Base-by-base conservation (phyloP, 163 green algal species). In the Picocystis sp. region DNA sequence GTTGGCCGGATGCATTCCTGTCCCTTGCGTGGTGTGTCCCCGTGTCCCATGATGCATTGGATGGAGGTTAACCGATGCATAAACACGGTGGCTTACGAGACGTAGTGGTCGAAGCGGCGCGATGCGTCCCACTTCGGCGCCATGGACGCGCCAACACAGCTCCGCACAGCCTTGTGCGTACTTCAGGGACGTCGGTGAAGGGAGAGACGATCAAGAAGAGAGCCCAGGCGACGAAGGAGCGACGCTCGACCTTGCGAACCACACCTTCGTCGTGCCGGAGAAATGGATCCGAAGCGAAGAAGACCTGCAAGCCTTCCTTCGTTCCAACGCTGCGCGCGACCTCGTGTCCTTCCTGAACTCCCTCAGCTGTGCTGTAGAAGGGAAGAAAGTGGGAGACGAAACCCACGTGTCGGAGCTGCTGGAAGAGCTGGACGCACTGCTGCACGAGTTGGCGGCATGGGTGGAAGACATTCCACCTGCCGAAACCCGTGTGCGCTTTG, bases 271-370 rank as follows among this genome's bases (percentile, higher is more conserved):
- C 53, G 38, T 66, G 6, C 58, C 75, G 11, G 44, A 46, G 41
- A 89, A 81, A 55, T 49, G 45, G 41, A 85, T 91, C 38, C 52
- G 48, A 14, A 69, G 35, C 14, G 47, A 49, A 1, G 58, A 73
- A 2, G 64, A 78, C 11, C 71, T 92, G 13, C 58, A 70, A 24
- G 54, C n/a, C 1, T 92, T 87, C 52, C 63, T 91, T 11, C 45
- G 64, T 33, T 75, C 66, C 24, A 24, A 64, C 0, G 41, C 60
- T 0, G 61, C 61, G 14, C 54, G 53, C 3, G 61, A 65, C 33
- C 92, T 92, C 63, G 57, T 94, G 47, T 71, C 60, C 8, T 96
- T 95, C 68, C 63, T 95, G 1, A 67, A 90, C 52, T 67, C 65
- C 1, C 64, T 95, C 34, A 93, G 83, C 59, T 55, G 86, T 45